These are phyloP conservation scores for Pleurotus cornucopiae DNA, from an alignment of 768 basidiomycete genomes.

Conservation along the genomic window DNA sequence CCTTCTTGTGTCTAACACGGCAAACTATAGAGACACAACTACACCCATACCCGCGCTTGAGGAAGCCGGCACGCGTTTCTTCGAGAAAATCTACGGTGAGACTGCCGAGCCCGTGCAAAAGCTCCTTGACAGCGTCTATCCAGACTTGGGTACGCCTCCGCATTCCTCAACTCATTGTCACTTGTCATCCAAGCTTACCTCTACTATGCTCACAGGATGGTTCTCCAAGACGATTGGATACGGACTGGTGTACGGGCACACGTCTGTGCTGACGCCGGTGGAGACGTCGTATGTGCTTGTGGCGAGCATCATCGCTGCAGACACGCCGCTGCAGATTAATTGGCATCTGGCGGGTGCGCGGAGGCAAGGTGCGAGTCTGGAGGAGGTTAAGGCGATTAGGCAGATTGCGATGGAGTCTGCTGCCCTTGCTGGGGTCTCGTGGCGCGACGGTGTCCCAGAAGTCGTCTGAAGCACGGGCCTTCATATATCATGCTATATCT, in stretches of 20 bases:
- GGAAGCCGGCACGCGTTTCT: conserved; percentile 37
- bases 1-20: neutral
- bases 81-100: conserved; percentile 50
- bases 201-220: conserved; percentile 35
- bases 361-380: conserved; percentile 48
- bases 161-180: neutral
- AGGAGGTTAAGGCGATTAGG: conserved; percentile 51
- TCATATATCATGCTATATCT: too few species aligned
- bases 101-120: conserved; percentile 43
- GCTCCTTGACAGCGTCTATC: conserved; percentile 49
- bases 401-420: conserved; percentile 51
- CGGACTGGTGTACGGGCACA: conserved; percentile 49
- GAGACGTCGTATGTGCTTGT: conserved; percentile 61
- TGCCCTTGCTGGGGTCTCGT: conserved; percentile 40
- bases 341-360: conserved; percentile 63
- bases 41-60: conserved; percentile 40
- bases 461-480: conserved; percentile 12
- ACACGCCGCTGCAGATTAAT: conserved; percentile 58
- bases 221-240: conserved; percentile 53
- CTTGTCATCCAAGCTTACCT: neutral
- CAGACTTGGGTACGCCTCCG: conserved; percentile 52
- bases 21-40: conserved; percentile 30
- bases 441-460: conserved; percentile 53
- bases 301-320: conserved; percentile 56
- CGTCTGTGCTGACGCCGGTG: conserved; percentile 38